Evolutionary conservation across 202 grass and related monocot genomes (phyloP).

Genomic region (Hordeum pubiflorum): DNA sequence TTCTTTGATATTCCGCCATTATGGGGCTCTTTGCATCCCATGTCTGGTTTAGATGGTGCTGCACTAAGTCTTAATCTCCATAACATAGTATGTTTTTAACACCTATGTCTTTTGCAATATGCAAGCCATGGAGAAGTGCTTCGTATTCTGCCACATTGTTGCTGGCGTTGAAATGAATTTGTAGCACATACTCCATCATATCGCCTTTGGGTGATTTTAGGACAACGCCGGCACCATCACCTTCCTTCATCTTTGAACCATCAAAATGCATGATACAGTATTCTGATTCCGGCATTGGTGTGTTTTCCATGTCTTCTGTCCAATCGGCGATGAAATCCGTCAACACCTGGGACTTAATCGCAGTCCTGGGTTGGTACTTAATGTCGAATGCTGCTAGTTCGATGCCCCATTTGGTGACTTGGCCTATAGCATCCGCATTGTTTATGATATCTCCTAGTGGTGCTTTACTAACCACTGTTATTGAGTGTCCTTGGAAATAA

Average conservation of each 20-base stretch:
- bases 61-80: neutral
- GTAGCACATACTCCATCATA: neutral
- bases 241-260: neutral
- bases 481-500: neutral
- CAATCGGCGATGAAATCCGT: too few relatives aligned
- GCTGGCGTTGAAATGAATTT: neutral
- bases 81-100: neutral
- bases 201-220: neutral
- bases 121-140: neutral
- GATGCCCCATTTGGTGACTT: neutral
- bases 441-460: neutral
- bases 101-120: neutral
- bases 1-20: neutral
- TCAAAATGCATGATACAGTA: neutral
- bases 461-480: neutral
- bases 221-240: neutral
- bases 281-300: neutral
- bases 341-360: too few relatives aligned
- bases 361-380: neutral
- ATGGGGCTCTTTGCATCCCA: neutral
- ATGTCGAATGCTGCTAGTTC: neutral
- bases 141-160: neutral
- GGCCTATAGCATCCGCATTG: neutral
- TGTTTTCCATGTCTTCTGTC: neutral
- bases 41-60: neutral